Conservation (phyloP, 176 grass and related monocot species). For the Triticum turgidum region DNA sequence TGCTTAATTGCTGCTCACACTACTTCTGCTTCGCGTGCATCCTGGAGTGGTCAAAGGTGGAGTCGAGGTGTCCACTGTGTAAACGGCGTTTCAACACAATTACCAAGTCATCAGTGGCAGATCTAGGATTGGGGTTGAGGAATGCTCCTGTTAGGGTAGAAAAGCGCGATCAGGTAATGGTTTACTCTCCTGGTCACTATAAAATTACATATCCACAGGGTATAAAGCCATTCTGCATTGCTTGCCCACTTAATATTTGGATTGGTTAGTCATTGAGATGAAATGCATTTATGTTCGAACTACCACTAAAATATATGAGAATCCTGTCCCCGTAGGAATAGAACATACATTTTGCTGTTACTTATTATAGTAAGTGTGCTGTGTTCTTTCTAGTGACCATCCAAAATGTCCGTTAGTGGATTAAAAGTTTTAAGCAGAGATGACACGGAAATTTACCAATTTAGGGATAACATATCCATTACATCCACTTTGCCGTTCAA, state of each 20-base stretch:
- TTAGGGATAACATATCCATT: constrained; percentile 2
- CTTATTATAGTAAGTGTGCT: not conserved
- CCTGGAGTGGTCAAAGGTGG: constrained; percentile 84
- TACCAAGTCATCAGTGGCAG: constrained; percentile 61
- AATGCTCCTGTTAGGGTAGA: constrained; percentile 63
- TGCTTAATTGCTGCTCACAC: constrained; percentile 77
- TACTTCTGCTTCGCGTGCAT: constrained; percentile 81
- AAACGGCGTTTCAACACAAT: constrained; percentile 68
- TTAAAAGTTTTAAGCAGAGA: not conserved
- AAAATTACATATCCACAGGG: not conserved
- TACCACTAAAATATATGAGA: not conserved
- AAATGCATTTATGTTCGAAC: not conserved
- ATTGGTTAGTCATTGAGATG: constrained; percentile 12
- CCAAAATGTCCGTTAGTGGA: not conserved
- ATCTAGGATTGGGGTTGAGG: constrained; percentile 42
- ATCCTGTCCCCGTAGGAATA: not conserved
- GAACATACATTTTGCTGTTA: not conserved
- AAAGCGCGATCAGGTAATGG: constrained; percentile 71
- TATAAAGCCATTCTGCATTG: not conserved
- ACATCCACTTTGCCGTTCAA: not conserved
- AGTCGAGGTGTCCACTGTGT: constrained; percentile 70
- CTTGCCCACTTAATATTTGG: not conserved
- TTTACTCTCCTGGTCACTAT: constrained; percentile 14
- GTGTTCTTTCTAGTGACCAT: not conserved
- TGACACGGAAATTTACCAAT: not conserved